These are phyloP conservation scores for Heracleum sosnowskyi DNA, from an alignment of 129 eudicot species.

Conservation along the genomic window DNA sequence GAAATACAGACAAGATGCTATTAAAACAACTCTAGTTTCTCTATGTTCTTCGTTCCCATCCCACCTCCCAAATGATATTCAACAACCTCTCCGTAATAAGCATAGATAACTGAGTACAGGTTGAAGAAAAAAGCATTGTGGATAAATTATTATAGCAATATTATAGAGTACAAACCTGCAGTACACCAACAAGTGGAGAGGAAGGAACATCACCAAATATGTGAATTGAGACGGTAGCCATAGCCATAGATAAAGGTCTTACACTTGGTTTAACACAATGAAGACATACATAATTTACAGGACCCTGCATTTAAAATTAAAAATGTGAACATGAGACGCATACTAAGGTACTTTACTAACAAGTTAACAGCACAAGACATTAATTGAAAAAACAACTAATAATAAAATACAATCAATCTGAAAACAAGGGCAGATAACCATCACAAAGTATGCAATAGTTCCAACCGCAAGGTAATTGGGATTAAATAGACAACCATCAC, in stretches of 20 bases:
- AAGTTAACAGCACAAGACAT: background rate
- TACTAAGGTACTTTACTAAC: background rate
- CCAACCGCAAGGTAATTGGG: background rate
- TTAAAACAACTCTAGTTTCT: background rate
- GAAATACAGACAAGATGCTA: background rate
- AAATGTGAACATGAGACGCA: background rate
- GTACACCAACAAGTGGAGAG: constrained; percentile 88
- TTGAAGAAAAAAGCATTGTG: background rate
- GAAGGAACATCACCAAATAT: constrained; percentile 96
- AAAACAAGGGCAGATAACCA: background rate
- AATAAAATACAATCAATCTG: background rate
- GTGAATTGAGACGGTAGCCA: constrained; percentile 85
- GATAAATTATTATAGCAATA: background rate
- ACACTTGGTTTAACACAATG: constrained; percentile 92
- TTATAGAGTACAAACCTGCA: constrained; percentile 51
- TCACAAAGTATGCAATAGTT: background rate
- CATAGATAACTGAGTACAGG: background rate
- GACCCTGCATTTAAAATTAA: constrained; percentile 48
- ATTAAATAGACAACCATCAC: background rate
- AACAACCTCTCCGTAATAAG: background rate
- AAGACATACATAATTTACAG: constrained; percentile 85
- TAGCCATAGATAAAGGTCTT: constrained; percentile 90
- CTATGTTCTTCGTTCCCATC: background rate
- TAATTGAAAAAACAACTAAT: background rate
- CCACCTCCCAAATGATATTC: background rate